These are phyloP conservation scores for Euphrasia arctica DNA, from an alignment of 305 asterid species.

Conservation along the genomic window DNA sequence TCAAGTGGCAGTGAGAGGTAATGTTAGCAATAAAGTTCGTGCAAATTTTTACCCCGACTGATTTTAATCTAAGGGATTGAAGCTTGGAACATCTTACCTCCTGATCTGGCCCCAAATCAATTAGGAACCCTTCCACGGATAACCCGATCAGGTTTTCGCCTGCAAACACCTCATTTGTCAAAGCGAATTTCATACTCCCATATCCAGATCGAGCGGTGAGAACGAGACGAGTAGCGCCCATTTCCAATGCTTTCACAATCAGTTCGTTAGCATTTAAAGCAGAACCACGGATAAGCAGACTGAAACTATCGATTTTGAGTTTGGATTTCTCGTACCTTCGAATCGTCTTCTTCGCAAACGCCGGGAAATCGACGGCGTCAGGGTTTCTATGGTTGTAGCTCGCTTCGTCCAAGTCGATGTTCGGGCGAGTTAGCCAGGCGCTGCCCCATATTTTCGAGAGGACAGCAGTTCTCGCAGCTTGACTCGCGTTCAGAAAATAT, in stretches of 20 bases:
- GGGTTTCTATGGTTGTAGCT: not conserved
- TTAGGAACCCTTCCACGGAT: not conserved
- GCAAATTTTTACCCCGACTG: not conserved
- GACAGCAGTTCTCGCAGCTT: conserved; percentile 11
- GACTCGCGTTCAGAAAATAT: conserved; percentile 13
- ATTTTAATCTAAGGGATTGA: not conserved
- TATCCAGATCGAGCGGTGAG: no score
- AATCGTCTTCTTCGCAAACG: not conserved
- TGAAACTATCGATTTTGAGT: not conserved
- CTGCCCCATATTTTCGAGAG: conserved; percentile 25
- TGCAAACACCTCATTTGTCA: not conserved
- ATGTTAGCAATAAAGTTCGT: not conserved
- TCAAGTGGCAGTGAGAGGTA: not conserved
- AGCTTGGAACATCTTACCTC: not conserved
- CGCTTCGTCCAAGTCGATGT: conserved; percentile 9
- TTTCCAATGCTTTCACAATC: no score
- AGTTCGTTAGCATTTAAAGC: no score
- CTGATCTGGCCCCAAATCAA: not conserved
- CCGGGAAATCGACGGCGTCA: not conserved
- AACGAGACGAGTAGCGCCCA: no score
- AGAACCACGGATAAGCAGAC: no score
- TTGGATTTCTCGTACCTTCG: conserved; percentile 25
- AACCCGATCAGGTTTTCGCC: not conserved
- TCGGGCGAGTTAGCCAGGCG: conserved; percentile 29
- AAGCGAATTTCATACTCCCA: no score